Evolutionary conservation across 2,329 filamentous ascomycete species (phyloP).

Genomic region (Colletotrichum destructivum): DNA sequence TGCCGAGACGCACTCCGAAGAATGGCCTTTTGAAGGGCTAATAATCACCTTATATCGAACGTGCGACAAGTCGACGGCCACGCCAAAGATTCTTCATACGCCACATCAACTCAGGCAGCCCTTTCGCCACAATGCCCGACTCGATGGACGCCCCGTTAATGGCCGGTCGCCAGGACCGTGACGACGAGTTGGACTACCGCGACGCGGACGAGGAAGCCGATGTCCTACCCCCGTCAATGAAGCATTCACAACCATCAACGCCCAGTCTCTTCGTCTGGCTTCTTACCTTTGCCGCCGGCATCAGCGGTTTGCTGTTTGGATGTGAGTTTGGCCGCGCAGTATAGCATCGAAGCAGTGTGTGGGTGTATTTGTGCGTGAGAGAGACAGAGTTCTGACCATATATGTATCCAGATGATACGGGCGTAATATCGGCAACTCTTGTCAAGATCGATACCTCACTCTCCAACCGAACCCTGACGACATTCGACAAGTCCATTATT

Average conservation of each 20-base stretch:
- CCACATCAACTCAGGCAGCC: slow-evolving; percentile 7
- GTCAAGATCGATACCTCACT: slow-evolving; percentile 75
- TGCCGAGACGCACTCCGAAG: slow-evolving; percentile 28
- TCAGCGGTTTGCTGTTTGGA: slow-evolving; percentile 78
- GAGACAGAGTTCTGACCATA: slow-evolving; percentile 16
- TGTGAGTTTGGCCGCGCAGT: slow-evolving; percentile 62
- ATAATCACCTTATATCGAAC: slow-evolving; percentile 14
- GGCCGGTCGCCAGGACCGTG: slow-evolving; percentile 47
- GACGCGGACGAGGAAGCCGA: slow-evolving; percentile 48
- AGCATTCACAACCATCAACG: slow-evolving; percentile 32
- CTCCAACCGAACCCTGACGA: slow-evolving; percentile 69
- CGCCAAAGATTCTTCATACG: neutral
- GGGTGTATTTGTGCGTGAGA: no score
- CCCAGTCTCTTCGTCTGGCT: slow-evolving; percentile 71
- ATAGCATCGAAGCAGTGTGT: neutral
- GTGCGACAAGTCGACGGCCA: slow-evolving; percentile 17
- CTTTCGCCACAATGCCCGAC: slow-evolving; percentile 34
- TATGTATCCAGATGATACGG: slow-evolving; percentile 70
- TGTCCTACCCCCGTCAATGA: slow-evolving; percentile 40
- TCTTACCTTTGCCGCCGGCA: slow-evolving; percentile 75
- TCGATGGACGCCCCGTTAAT: slow-evolving; percentile 42
- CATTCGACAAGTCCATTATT: slow-evolving; percentile 78
- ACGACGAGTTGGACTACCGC: slow-evolving; percentile 45
- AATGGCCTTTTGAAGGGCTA: slow-evolving; percentile 37
- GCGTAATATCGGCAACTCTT: slow-evolving; percentile 78